phyloP scores from a whole-genome alignment of 192 early-diverging fungal species.

The Coemansia sp. region DNA sequence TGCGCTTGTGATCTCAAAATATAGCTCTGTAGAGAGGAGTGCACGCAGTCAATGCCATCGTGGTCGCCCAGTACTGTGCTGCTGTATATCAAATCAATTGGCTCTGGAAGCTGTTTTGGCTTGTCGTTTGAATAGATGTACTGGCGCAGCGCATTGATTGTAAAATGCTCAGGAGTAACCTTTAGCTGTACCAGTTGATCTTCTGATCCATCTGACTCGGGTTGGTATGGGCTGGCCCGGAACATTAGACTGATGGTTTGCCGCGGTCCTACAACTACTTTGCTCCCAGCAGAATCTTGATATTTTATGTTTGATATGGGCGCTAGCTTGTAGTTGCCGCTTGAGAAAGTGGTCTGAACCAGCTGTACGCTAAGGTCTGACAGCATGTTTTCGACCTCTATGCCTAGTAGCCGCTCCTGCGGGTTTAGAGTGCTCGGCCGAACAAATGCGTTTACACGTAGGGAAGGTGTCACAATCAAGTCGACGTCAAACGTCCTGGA shows the following conservation, averaged over 20 bases:
- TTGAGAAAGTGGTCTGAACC: slow-evolving; percentile 39
- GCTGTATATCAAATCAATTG: slow-evolving; percentile 40
- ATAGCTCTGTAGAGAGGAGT: slow-evolving; percentile 66
- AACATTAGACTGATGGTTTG: slow-evolving; percentile 42
- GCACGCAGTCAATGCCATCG: slow-evolving; percentile 55
- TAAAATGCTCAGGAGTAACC: slow-evolving; percentile 46
- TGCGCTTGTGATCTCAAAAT: slow-evolving; percentile 67
- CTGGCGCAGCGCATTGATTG: slow-evolving; percentile 46
- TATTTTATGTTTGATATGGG: slow-evolving; percentile 9
- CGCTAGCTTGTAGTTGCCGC: slow-evolving; percentile 31
- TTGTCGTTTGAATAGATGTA: slow-evolving; percentile 42
- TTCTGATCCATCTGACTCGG: background rate
- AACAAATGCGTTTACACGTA: slow-evolving; percentile 94
- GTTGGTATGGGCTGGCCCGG: slow-evolving; percentile 12
- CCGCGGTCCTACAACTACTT: slow-evolving; percentile 23
- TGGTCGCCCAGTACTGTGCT: slow-evolving; percentile 49
- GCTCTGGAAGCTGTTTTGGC: slow-evolving; percentile 18
- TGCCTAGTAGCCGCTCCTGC: slow-evolving; percentile 86
- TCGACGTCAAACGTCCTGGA: slow-evolving; percentile 39
- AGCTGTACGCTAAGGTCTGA: slow-evolving; percentile 35
- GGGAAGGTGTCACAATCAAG: slow-evolving; percentile 74
- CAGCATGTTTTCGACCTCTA: slow-evolving; percentile 69
- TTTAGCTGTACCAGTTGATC: slow-evolving; percentile 19
- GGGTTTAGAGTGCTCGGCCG: slow-evolving; percentile 71
- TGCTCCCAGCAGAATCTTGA: background rate